Evolutionary conservation across 106 monocot species (phyloP), one percentile per base, ranked within the genome.

Genomic region (Allium cepa): DNA sequence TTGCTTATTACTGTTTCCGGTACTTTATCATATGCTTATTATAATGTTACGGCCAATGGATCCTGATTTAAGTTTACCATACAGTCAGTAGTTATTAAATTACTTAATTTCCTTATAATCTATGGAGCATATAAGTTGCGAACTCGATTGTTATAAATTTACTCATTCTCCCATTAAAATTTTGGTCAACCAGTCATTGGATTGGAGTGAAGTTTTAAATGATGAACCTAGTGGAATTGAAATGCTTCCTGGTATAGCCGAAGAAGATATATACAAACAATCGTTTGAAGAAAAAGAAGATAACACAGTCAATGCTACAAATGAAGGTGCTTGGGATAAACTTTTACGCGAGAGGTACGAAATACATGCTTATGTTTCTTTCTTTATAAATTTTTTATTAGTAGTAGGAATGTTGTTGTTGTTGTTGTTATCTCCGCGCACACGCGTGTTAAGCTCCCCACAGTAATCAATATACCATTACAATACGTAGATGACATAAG

Each of bases 251-350:
- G 45, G 46, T 46, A 79, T 72, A 66, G 66, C 49, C 63, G 78
- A 69, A 72, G 78, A 69, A 72, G 86, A 89, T 63, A 79, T 71
- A 10, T 50, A 62, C 63, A 92, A 73, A 47, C 83, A 74, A 53
- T 61, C 68, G 63, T 63, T 73, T 74, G 86, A 84, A 79, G 66
- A 51, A 26, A 84, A 89, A 72, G 89, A 89, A 46, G 85, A 86
- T 47, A 80, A 78, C 66, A 10, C 68, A 67, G 56, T 66, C 49
- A 80, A 48, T 75, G 79, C 51, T 10, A 69, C 68, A 8, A 92
- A 90, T 72, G 87, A 92, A 82, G 89, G 85, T 84, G 89, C 92
- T 70, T 97, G 97, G 97, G 97, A 97, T 60, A 86, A 79, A 56
- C 92, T 97, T 62, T 77, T 97, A 72, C 97, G 92, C 73, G 53